Conservation (phyloP, 345 rosid genomes). For the Erysimum cheiranthoides region DNA sequence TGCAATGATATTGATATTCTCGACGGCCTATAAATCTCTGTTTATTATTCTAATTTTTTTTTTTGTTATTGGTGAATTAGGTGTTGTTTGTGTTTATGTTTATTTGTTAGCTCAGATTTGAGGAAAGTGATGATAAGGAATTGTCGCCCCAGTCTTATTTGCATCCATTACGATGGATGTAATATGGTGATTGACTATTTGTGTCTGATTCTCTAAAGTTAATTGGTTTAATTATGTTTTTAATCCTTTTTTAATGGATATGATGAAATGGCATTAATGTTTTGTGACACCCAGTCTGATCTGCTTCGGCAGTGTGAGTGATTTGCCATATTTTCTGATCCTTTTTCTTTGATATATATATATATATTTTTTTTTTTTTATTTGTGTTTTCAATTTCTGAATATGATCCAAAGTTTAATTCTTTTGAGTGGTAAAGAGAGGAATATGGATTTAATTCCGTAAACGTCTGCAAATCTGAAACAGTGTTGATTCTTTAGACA, state of each 20-base stretch:
- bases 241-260: slow-evolving; percentile 9
- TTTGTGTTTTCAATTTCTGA: neutral
- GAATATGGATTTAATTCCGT: slow-evolving; percentile 67
- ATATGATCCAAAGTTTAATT: neutral
- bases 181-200: slow-evolving; percentile 79
- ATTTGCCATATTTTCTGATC: slow-evolving; percentile 53
- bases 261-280: slow-evolving; percentile 50
- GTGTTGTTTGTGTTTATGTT: neutral
- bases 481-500: slow-evolving; percentile 71
- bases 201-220: slow-evolving; percentile 25
- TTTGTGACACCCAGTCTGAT: slow-evolving; percentile 72
- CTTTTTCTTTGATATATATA: neutral
- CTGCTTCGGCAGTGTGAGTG: slow-evolving; percentile 49
- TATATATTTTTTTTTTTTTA: too few species aligned
- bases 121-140: slow-evolving; percentile 60
- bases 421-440: slow-evolving; percentile 44
- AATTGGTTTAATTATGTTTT: too few species aligned
- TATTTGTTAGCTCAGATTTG: neutral
- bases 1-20: too few species aligned
- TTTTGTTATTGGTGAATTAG: neutral
- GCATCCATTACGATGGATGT: slow-evolving; percentile 51
- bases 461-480: slow-evolving; percentile 56
- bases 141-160: slow-evolving; percentile 98
- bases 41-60: too few species aligned
- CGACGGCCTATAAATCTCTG: neutral